Base-by-base conservation (phyloP, 441 rosid genomes). In the Populus hybrid region DNA sequence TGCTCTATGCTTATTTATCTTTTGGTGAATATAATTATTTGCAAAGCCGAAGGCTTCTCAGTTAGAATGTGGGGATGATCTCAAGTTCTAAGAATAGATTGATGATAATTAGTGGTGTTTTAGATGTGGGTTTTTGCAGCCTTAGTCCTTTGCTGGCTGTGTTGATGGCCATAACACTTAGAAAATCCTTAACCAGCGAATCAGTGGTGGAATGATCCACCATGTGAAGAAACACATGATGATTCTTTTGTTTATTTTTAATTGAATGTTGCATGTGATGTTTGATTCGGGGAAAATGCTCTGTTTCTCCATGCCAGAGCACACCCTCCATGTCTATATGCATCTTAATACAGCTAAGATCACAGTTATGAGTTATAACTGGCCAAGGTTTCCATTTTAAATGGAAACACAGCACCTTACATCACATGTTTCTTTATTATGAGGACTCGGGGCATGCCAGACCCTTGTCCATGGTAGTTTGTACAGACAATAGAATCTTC, bases 1-100 rank as follows among this genome's bases (percentile, higher is more conserved):
- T 38, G 46, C 46, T 38, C 12, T 2, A 38, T 38, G 46, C 42
- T 38, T 38, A 38, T 0, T 38, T 38, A 38, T 38, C 12, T 38
- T 36, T 36, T 38, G 46, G 46, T 38, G 46, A 42, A 46, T 35
- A 69, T 6, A 21, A 35, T 35, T 35, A n/a, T 61, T 61, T 14
- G 71, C 32, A 61, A 57, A 78, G 76, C 76, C 72, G 61, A 78
- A 72, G 72, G 72, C 80, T 53, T 78, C 24, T 6, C 35, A 12
- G 28, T 28, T 14, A 38, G 9, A 68, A 57, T 53, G 24, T 23
- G 11, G 36, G 35, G 7, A 23, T 50, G 57, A 50, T 50, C 57
- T 50, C 19, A 50, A 50, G 57, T 3, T 50, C 57, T 50, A 50
- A 50, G n/a, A 50, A 50, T 14, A 50, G 57, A 50, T 50, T 50